phyloP scores from a whole-genome alignment of 768 basidiomycete genomes.

The Rhodotorula diobovata region DNA sequence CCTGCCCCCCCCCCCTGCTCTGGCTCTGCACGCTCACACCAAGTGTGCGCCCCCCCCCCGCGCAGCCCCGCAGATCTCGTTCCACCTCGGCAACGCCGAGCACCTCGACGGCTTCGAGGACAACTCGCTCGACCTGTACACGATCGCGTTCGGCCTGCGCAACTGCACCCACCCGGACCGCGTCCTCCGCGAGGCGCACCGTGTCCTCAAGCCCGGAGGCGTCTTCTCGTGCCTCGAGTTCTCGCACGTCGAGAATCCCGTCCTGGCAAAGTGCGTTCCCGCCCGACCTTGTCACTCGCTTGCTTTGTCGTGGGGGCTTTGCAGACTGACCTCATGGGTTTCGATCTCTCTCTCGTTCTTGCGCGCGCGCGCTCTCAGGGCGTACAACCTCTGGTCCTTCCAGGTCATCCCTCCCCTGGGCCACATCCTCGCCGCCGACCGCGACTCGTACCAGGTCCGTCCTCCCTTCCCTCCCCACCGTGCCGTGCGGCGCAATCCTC shows the following conservation, averaged over 20 bases:
- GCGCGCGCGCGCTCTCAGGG: conserved; percentile 51
- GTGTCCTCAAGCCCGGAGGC: conserved; percentile 93
- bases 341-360: too few species aligned
- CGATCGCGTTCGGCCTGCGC: conserved; percentile 95
- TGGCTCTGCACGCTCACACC: not conserved
- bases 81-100: conserved; percentile 91
- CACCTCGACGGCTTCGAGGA: conserved; percentile 67
- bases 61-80: conserved; percentile 59
- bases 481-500: not conserved
- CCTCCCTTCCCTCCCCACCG: not conserved
- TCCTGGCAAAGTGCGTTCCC: conserved; percentile 74
- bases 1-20: not conserved
- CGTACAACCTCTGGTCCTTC: conserved; percentile 95
- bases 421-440: conserved; percentile 91
- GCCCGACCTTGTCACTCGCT: not conserved
- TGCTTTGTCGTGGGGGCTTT: not conserved
- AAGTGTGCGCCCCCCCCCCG: conserved; percentile 48
- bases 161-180: conserved; percentile 91
- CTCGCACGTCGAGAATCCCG: conserved; percentile 80
- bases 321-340: too few species aligned
- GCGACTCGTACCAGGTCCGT: conserved; percentile 72
- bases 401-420: conserved; percentile 88
- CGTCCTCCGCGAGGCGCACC: conserved; percentile 80
- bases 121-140: conserved; percentile 89
- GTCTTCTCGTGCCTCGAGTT: conserved; percentile 95